These are phyloP conservation scores for Luzula sylvatica DNA, from an alignment of 176 grass and related monocot species.

Conservation along the genomic window DNA sequence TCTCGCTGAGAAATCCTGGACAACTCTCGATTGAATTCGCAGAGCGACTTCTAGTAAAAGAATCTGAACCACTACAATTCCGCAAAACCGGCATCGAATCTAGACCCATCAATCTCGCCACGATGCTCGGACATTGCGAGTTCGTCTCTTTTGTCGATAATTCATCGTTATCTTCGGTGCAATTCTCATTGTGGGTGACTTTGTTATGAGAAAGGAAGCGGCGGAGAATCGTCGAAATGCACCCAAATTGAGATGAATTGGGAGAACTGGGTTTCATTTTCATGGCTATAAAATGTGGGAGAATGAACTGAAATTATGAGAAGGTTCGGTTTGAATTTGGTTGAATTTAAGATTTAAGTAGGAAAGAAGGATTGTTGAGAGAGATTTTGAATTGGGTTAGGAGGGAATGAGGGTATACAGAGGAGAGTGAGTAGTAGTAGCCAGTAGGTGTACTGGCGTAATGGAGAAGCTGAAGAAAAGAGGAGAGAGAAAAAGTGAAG, in stretches of 20 bases:
- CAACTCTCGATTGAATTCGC: conserved; percentile 36
- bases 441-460: neutral
- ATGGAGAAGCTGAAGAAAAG: conserved; percentile 9
- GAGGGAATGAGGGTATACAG: conserved; percentile 17
- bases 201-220: conserved; percentile 43
- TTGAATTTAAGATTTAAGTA: neutral
- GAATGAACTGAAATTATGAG: too few relatives aligned
- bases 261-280: conserved; percentile 44
- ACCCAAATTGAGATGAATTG: conserved; percentile 22
- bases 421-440: neutral
- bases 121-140: conserved; percentile 43
- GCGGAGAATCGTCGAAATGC: conserved; percentile 35
- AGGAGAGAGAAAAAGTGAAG: conserved; percentile 21
- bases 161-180: neutral
- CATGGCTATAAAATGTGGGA: conserved; percentile 2
- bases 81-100: conserved; percentile 45
- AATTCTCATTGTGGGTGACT: neutral
- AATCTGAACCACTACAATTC: neutral
- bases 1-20: conserved; percentile 17
- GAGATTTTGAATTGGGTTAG: conserved; percentile 19
- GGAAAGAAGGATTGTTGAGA: neutral
- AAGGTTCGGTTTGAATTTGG: neutral
- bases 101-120: conserved; percentile 85
- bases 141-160: conserved; percentile 3
- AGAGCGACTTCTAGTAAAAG: conserved; percentile 31